Evolutionary conservation across 2,329 filamentous ascomycete species (phyloP), one percentile per base, ranked within the genome.

Genomic region (Penicillium sp.): DNA sequence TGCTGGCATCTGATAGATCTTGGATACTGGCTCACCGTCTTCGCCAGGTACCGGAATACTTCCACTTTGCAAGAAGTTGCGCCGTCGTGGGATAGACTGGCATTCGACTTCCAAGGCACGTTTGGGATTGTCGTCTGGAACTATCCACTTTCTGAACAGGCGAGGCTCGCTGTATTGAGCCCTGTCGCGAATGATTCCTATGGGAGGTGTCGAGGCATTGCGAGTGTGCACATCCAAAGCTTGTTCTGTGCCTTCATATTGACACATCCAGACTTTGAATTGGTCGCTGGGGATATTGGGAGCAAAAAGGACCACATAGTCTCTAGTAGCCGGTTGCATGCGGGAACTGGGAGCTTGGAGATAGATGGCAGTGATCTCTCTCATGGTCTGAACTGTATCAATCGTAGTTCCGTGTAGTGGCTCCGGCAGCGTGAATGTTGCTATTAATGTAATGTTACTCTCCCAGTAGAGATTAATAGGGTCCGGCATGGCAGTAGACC

Each of bases 311-410:
- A 56, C 51, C 11, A 68, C 55, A 44, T 56, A 70, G 36, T 69
- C 67, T 28, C 51, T 48, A 1, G 56, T 49, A 1, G 39, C 14
- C 10, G 16, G 33, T 2, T 44, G 40, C 4, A 36, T 27, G 3
- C 50, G 53, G 1, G 60, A 58, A 6, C 51, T 55, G 0, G 58
- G 60, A 1, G 64, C 63, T 33, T 65, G 61, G 2, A 70, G 51
- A 39, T 65, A 67, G 8, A 69, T 44, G 0, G 54, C 54, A 0
- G 67, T 70, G 14, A 53, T 58, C 2, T 76, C 68, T 9, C 74
- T 69, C 48, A 66, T 62, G 20, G 56, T 41, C 14, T 61, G 38
- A 8, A 69, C 70, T n/a, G 20, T 52, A 14, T 66, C 57, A 0
- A 31, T 14, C 1, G 57, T 53, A 14, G 60, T 8, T 3, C 45